Percentiles rank a stretch among this genome's conserved stretches.
Evolutionary conservation across 2,329 filamentous ascomycete species (phyloP).

Genomic region (Fusarium sp.): DNA sequence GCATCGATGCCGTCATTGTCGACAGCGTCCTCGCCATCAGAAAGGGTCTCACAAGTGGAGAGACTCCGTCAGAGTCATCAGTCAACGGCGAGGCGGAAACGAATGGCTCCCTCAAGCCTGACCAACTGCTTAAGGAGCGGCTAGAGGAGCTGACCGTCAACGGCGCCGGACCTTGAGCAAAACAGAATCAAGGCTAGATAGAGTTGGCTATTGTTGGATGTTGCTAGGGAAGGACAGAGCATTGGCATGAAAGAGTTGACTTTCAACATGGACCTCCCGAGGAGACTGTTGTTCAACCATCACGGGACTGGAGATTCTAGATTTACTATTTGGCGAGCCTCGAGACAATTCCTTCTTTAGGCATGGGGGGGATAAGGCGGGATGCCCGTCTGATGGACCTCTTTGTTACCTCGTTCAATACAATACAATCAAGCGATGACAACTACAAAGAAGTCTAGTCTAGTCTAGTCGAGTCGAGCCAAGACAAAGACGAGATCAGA

Average conservation of each 20-base stretch:
- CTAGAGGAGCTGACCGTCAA: conserved; percentile 37
- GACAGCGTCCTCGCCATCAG: conserved; percentile 94
- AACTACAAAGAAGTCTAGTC: not conserved
- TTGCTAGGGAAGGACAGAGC: conserved; percentile 4
- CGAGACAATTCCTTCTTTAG: not conserved
- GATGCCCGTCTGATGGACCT: not conserved
- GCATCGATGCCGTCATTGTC: conserved; percentile 97
- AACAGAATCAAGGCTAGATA: conserved; percentile 6
- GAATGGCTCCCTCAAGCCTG: conserved; percentile 29
- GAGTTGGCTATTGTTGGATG: not conserved
- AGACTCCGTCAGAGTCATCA: conserved; percentile 27
- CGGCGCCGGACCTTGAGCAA: conserved; percentile 26
- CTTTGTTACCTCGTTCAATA: not conserved
- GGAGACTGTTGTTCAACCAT: conserved; percentile 16
- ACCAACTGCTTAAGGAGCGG: conserved; percentile 29
- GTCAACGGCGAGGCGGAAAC: conserved; percentile 18
- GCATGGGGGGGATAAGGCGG: not conserved
- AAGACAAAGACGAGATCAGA: not conserved
- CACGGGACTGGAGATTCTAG: conserved; percentile 1
- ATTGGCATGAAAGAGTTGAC: conserved; percentile 5
- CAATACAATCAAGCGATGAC: not conserved
- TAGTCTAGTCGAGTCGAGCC: not conserved
- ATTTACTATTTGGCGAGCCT: not conserved
- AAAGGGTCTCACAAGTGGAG: conserved; percentile 76
- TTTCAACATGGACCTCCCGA: conserved; percentile 9